These are phyloP conservation scores for Boechera stricta DNA, from an alignment of 345 rosid genomes.

Conservation along the genomic window DNA sequence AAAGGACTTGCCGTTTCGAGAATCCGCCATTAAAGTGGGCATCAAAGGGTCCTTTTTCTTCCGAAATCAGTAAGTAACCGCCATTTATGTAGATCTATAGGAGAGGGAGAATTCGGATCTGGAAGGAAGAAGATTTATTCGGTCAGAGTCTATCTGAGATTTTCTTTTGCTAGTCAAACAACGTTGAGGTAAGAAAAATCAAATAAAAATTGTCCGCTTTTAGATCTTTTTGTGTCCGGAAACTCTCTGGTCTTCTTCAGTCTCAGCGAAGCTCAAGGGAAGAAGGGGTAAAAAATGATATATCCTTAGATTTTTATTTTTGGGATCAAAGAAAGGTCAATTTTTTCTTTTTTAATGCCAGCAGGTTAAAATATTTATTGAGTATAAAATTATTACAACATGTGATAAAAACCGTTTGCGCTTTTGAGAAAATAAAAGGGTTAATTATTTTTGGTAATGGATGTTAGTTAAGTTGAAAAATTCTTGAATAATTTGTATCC, in stretches of 20 bases:
- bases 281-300: background rate
- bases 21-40: conserved; percentile 55
- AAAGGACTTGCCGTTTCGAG: conserved; percentile 62
- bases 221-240: conserved; percentile 31
- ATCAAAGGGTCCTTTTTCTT: background rate
- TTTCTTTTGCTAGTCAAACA: conserved; percentile 44
- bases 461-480: conserved; percentile 1
- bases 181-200: background rate
- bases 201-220: conserved; percentile 21
- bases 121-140: conserved; percentile 36
- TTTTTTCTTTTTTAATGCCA: background rate
- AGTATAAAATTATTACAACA: background rate
- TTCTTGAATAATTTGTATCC: background rate
- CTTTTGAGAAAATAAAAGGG: background rate
- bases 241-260: conserved; percentile 35
- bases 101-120: conserved; percentile 47
- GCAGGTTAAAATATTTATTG: background rate
- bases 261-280: background rate
- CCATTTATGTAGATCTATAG: conserved; percentile 34
- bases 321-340: conserved; percentile 19
- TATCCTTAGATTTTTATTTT: background rate
- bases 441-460: background rate
- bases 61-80: conserved; percentile 44
- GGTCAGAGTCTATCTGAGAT: conserved; percentile 50
- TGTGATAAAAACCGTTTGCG: conserved; percentile 12